Percentiles rank a stretch among this genome's conserved stretches.
phyloP scores from a whole-genome alignment of 768 basidiomycete species.

The Xerocomus brunneocitrinus region DNA sequence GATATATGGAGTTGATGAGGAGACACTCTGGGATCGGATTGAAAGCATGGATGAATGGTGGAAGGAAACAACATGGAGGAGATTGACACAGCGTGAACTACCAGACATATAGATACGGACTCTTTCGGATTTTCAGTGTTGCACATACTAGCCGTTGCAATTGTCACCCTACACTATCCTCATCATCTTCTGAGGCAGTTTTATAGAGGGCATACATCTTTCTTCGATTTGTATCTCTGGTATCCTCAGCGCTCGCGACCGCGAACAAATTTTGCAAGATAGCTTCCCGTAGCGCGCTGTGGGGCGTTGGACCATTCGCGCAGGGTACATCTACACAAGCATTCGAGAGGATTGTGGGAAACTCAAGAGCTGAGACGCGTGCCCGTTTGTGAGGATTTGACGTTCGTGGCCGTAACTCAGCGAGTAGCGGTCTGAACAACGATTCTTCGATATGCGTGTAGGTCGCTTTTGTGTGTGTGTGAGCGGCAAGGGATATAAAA shows the following conservation, averaged over 20 bases:
- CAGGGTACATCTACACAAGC: slow-evolving; percentile 45
- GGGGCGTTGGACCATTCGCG: slow-evolving; percentile 35
- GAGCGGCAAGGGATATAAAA: slow-evolving; percentile 68
- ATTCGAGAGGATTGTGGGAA: slow-evolving; percentile 45
- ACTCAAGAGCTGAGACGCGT: slow-evolving; percentile 31
- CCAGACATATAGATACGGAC: slow-evolving; percentile 51
- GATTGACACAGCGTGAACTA: slow-evolving; percentile 76
- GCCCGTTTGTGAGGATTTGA: slow-evolving; percentile 47
- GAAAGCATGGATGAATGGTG: slow-evolving; percentile 87
- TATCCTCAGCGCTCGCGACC: slow-evolving; percentile 67
- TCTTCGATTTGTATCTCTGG: slow-evolving; percentile 72
- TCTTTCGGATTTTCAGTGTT: neutral
- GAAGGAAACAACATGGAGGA: slow-evolving; percentile 86
- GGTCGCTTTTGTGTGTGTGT: slow-evolving; percentile 56
- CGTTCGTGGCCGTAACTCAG: slow-evolving; percentile 40
- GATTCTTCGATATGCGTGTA: slow-evolving; percentile 70
- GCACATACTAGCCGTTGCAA: neutral
- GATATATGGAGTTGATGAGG: slow-evolving; percentile 83
- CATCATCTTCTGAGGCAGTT: slow-evolving; percentile 45
- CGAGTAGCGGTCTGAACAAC: slow-evolving; percentile 66
- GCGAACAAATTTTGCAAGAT: slow-evolving; percentile 66
- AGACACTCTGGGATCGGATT: slow-evolving; percentile 79
- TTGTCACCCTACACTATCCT: slow-evolving; percentile 26
- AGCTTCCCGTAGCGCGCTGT: slow-evolving; percentile 42
- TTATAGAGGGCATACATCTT: slow-evolving; percentile 84